Base-by-base conservation (phyloP, 176 grass and related monocot species). In the Musa itinerans region DNA sequence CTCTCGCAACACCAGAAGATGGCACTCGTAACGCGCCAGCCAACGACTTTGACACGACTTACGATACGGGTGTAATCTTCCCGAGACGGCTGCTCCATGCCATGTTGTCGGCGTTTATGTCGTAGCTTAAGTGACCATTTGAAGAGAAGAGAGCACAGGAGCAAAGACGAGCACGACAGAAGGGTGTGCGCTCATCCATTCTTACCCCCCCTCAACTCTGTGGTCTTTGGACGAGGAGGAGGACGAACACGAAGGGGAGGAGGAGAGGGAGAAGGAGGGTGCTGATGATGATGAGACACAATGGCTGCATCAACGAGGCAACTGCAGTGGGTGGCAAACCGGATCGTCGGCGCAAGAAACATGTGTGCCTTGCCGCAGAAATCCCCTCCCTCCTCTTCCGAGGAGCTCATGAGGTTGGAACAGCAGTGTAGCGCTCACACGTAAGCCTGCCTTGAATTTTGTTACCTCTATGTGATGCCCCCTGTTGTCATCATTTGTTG, bases 391-490 rank as follows among this genome's bases (percentile, higher is more conserved):
- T 68, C 89, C 27, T 87, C 95, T 1, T 98, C 94, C 16, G 90
- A 91, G 78, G 95, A 93, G 84, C 86, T 98, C 68, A 98, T 98
- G 74, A 78, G 78, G 78, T 76, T 98, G 88, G 95, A 91, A 27
- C 80, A 50, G 21, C 78, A 98, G 51, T 68, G 83, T 71, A 93
- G 94, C 80, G 94, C 88, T 15, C 88, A 91, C 82, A 98, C 93
- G 94, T 98, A 84, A 73, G 78, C 10, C 8, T 43, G 52, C 14
- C 22, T 27, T 24, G 11, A 29, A 27, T 7, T 12, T 27, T 27
- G 11, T 2, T 56, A 23, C 57, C 7, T 54, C 50, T 16, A 76
- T 20, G 52, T 55, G 2, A 20, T 23, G 34, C 15, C 2, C 50
- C 50, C 71, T 78, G 5, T 73, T 43, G 3, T 2, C 0, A 19